Percentiles rank a stretch among this genome's conserved stretches.
Evolutionary conservation across 176 grass and related monocot genomes (phyloP).

Genomic region (Pharus latifolius): DNA sequence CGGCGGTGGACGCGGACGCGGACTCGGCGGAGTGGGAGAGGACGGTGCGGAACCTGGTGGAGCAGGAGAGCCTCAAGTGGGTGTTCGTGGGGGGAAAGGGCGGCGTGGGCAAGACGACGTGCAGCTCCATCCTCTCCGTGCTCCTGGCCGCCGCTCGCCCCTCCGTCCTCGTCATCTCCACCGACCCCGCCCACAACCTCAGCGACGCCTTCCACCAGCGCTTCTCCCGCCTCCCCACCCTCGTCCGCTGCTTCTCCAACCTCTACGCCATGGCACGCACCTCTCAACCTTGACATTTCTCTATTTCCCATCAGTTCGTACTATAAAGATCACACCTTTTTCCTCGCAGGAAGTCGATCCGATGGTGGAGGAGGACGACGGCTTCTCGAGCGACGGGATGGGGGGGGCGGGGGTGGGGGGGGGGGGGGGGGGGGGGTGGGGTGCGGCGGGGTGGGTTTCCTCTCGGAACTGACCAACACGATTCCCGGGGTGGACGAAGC

Average conservation of each 20-base stretch:
- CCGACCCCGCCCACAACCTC: slow-evolving; percentile 98
- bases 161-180: slow-evolving; percentile 97
- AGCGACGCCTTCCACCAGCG: slow-evolving; percentile 99
- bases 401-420: too few relatives aligned
- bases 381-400: slow-evolving; percentile 68
- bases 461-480: slow-evolving; percentile 93
- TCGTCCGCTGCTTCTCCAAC: slow-evolving; percentile 89
- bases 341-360: slow-evolving; percentile 95
- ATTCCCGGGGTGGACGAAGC: slow-evolving; percentile 99
- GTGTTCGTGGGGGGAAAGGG: slow-evolving; percentile 99
- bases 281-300: not conserved
- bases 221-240: slow-evolving; percentile 99
- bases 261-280: slow-evolving; percentile 79
- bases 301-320: too few relatives aligned
- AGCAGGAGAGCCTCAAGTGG: slow-evolving; percentile 94
- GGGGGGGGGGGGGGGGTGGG: too few relatives aligned
- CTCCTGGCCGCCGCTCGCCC: slow-evolving; percentile 73
- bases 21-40: slow-evolving; percentile 55
- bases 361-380: slow-evolving; percentile 95
- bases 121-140: slow-evolving; percentile 92
- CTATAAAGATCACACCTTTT: too few relatives aligned
- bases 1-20: slow-evolving; percentile 34
- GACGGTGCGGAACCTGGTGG: slow-evolving; percentile 75
- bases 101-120: slow-evolving; percentile 97
- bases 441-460: too few relatives aligned